phyloP scores from a whole-genome alignment of 306 rosid genomes.

The Gleditsia sinensis region DNA sequence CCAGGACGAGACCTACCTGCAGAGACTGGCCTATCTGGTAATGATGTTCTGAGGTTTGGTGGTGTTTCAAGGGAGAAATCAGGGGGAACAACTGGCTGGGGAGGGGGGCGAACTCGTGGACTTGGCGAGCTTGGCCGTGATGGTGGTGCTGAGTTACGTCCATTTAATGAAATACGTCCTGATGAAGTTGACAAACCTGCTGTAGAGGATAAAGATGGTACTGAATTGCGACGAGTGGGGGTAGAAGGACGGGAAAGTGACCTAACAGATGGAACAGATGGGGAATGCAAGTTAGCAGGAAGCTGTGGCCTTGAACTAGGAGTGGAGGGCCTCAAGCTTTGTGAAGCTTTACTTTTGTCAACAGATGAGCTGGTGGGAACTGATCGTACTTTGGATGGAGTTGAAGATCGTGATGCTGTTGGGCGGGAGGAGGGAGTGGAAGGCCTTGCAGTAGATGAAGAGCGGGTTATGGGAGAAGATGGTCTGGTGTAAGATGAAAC shows the following conservation, averaged over 20 bases:
- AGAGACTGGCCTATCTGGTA: conserved; percentile 94
- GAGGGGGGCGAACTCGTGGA: conserved; percentile 75
- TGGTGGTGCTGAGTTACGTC: conserved; percentile 69
- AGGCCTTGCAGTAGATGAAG: conserved; percentile 66
- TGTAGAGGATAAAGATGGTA: conserved; percentile 62
- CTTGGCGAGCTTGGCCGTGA: conserved; percentile 92
- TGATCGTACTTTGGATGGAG: conserved; percentile 83
- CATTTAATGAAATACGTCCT: conserved; percentile 57
- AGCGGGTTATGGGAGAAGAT: conserved; percentile 77
- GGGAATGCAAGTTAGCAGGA: conserved; percentile 84
- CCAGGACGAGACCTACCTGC: conserved; percentile 94
- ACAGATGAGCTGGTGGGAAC: conserved; percentile 51
- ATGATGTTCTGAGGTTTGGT: conserved; percentile 88
- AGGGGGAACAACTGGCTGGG: conserved; percentile 84
- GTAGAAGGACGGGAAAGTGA: conserved; percentile 84
- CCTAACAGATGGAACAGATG: conserved; percentile 56
- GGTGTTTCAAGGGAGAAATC: conserved; percentile 95
- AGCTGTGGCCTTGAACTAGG: conserved; percentile 93
- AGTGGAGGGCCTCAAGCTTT: conserved; percentile 85
- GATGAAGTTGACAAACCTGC: conserved; percentile 53
- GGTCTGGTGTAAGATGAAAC: conserved; percentile 90
- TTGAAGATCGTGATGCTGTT: conserved; percentile 65
- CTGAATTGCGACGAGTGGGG: conserved; percentile 73
- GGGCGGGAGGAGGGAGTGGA: conserved; percentile 84
- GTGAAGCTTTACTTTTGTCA: conserved; percentile 68